A percentile compares a stretch with the other conserved stretches of the same genome.
These are phyloP conservation scores for Penicillium fuscoglaucum DNA, from an alignment of 2,329 filamentous ascomycete genomes.

Conservation along the genomic window DNA sequence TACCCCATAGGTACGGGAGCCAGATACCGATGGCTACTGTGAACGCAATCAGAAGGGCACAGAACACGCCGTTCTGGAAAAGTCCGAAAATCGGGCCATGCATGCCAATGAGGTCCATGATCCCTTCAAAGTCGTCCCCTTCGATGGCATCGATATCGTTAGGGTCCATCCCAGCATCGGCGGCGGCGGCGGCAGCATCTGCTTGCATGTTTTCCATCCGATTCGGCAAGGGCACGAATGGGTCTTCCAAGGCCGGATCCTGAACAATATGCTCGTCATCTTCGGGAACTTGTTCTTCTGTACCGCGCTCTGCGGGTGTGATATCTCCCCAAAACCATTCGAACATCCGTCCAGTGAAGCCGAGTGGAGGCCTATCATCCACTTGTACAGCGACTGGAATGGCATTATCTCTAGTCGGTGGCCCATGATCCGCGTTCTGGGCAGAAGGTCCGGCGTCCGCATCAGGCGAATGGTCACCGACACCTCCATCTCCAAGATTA, in stretches of 20 bases:
- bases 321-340: conserved; percentile 51
- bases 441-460: not conserved
- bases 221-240: conserved; percentile 57
- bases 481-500: not conserved
- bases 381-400: conserved; percentile 1
- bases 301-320: conserved; percentile 22
- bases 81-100: conserved; percentile 86
- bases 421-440: not conserved
- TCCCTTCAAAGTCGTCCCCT: conserved; percentile 91
- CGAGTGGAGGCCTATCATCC: conserved; percentile 20
- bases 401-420: conserved; percentile 1
- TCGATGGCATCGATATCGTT: conserved; percentile 58
- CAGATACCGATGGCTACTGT: conserved; percentile 85
- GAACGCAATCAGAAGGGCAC: conserved; percentile 81
- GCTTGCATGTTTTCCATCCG: conserved; percentile 11
- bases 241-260: conserved; percentile 60
- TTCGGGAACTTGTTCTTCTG: conserved; percentile 45
- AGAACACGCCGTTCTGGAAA: conserved; percentile 94
- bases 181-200: conserved; percentile 26
- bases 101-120: conserved; percentile 95
- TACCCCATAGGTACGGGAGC: conserved; percentile 88
- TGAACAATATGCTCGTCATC: conserved; percentile 63
- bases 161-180: conserved; percentile 64
- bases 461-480: not conserved
- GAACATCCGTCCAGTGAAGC: conserved; percentile 30